Percentiles rank a stretch among this genome's conserved stretches.
phyloP scores from a whole-genome alignment of 139 green algal species.

The Chlamydomonas sphaeroides region DNA sequence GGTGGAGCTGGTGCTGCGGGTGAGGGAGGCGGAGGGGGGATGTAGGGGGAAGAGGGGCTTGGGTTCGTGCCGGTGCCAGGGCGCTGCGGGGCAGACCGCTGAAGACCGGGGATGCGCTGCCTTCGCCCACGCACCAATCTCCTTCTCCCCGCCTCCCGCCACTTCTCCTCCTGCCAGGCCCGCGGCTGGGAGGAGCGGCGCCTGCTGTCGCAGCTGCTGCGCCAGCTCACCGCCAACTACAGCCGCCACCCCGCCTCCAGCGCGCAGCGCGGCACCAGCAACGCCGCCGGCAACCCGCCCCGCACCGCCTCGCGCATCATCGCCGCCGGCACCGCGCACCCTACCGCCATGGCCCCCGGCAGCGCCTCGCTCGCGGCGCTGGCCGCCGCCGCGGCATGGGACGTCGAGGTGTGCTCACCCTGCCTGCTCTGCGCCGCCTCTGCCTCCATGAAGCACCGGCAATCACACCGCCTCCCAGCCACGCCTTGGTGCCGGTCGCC shows the following conservation, averaged over 20 bases:
- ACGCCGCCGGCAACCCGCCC: constrained; percentile 15
- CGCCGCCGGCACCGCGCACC: neutral
- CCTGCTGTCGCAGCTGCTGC: constrained; percentile 17
- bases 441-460: too few species aligned
- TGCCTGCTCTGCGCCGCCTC: too few species aligned
- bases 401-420: too few species aligned
- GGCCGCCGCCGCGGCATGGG: constrained; percentile 24
- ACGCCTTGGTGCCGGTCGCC: too few species aligned
- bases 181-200: constrained; percentile 35
- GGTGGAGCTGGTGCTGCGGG: constrained; percentile 36
- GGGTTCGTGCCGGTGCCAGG: too few species aligned
- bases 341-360: too few species aligned
- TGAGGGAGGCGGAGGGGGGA: neutral
- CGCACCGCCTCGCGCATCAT: constrained; percentile 33
- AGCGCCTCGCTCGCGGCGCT: constrained; percentile 7
- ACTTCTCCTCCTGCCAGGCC: neutral
- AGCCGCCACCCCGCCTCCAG: constrained; percentile 2
- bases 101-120: neutral
- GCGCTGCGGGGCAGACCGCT: too few species aligned
- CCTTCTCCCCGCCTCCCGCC: neutral
- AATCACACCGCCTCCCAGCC: too few species aligned
- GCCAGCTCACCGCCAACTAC: constrained; percentile 28
- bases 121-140: too few species aligned
- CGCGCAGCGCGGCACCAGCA: neutral
- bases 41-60: too few species aligned